These are phyloP conservation scores for Blastocladiella britannica DNA, from an alignment of 192 early-diverging fungal genomes.

Conservation along the genomic window DNA sequence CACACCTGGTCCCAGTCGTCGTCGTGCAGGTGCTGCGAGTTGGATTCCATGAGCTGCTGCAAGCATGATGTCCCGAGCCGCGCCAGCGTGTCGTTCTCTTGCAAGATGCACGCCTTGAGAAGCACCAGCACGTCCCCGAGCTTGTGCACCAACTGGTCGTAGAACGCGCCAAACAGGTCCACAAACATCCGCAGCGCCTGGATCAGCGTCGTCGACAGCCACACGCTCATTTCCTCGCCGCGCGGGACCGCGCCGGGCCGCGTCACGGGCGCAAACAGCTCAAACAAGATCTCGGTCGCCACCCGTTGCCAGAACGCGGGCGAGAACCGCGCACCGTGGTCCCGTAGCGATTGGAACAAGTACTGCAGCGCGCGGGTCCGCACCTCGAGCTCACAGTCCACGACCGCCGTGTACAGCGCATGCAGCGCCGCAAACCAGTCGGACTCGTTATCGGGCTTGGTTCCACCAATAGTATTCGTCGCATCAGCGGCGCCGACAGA, in stretches of 20 bases:
- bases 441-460: neutral
- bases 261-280: conserved; percentile 51
- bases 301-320: conserved; percentile 61
- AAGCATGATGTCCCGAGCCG: conserved; percentile 75
- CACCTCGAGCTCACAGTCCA: conserved; percentile 81
- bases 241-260: conserved; percentile 41
- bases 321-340: conserved; percentile 51
- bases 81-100: conserved; percentile 80
- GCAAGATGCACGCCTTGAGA: conserved; percentile 64
- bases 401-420: conserved; percentile 68
- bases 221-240: conserved; percentile 70
- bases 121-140: conserved; percentile 60
- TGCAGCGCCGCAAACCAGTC: conserved; percentile 72
- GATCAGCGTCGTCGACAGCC: conserved; percentile 86
- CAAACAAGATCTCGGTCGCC: conserved; percentile 63
- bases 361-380: conserved; percentile 61
- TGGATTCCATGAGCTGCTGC: conserved; percentile 66
- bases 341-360: conserved; percentile 65
- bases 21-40: conserved; percentile 47
- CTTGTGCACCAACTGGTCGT: conserved; percentile 43
- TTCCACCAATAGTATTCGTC: too few species aligned
- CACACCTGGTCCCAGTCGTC: conserved; percentile 54
- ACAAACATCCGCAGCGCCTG: conserved; percentile 74
- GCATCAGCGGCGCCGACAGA: too few species aligned
- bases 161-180: conserved; percentile 62